Conservation (phyloP, 805 yeast species). For the Aciculoconidium aculeatum region DNA sequence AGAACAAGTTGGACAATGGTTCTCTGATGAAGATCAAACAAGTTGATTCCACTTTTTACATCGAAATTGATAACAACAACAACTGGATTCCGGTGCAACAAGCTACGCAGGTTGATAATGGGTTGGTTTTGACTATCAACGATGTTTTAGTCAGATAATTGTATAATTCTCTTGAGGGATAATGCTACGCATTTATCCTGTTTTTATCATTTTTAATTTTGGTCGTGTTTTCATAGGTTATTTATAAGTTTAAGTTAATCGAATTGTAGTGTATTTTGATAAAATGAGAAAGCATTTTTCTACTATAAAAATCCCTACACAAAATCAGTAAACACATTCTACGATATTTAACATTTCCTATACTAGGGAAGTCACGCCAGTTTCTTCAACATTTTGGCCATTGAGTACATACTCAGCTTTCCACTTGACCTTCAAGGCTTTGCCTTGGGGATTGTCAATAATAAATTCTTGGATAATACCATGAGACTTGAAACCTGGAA, state of each 20-base stretch:
- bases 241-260: too few relatives aligned
- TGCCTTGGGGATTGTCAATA: constrained; percentile 27
- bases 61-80: constrained; percentile 10
- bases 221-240: too few relatives aligned
- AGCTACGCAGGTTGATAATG: constrained; percentile 33
- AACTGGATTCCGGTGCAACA: constrained; percentile 18
- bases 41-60: constrained; percentile 13
- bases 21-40: constrained; percentile 17
- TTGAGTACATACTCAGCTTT: constrained; percentile 51
- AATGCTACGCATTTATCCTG: neutral
- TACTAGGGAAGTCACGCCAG: constrained; percentile 42
- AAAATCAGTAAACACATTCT: too few relatives aligned
- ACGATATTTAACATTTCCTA: constrained; percentile 1
- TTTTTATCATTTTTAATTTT: neutral
- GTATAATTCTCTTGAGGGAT: neutral
- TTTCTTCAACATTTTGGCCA: constrained; percentile 46
- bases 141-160: constrained; percentile 25
- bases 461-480: constrained; percentile 51
- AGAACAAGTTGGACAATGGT: constrained; percentile 17
- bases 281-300: too few relatives aligned
- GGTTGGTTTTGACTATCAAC: constrained; percentile 32
- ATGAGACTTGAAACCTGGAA: constrained; percentile 43
- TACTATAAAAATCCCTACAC: constrained; percentile 5
- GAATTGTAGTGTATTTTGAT: too few relatives aligned
- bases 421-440: constrained; percentile 66